A percentile compares a stretch with the other conserved stretches of the same genome.
Evolutionary conservation across 169 alveolate genomes (phyloP).

Genomic region (Cryptosporidium parvum): DNA sequence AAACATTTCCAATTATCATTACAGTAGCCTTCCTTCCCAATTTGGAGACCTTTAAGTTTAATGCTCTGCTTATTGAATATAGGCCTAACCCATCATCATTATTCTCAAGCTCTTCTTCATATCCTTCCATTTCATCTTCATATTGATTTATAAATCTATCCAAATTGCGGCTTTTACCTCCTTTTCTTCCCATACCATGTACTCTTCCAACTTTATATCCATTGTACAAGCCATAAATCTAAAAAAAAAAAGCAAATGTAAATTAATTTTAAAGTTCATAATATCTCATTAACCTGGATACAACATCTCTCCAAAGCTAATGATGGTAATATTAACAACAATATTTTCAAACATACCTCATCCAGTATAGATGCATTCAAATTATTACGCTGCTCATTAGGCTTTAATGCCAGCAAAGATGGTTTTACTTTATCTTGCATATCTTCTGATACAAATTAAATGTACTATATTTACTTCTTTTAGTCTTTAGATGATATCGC

Average conservation of each 20-base stretch:
- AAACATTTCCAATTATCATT: slow-evolving; percentile 84
- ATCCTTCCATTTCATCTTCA: not conserved
- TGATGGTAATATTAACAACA: not conserved
- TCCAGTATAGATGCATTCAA: slow-evolving; percentile 53
- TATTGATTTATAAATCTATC: not conserved
- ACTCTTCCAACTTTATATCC: slow-evolving; percentile 4
- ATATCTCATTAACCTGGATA: not conserved
- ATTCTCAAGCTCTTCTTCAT: not conserved
- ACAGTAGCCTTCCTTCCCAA: slow-evolving; percentile 79
- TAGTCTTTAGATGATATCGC: not conserved
- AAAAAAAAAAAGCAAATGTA: not conserved
- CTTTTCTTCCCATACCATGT: not conserved
- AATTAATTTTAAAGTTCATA: not conserved
- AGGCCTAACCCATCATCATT: slow-evolving; percentile 9
- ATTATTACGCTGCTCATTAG: slow-evolving; percentile 10
- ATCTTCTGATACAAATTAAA: not conserved
- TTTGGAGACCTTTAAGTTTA: slow-evolving; percentile 25
- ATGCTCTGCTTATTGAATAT: slow-evolving; percentile 26
- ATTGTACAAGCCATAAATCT: slow-evolving; percentile 43
- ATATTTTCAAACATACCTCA: slow-evolving; percentile 53
- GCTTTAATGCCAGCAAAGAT: slow-evolving; percentile 18
- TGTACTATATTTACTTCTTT: too few species aligned
- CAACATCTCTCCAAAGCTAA: not conserved
- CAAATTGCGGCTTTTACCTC: not conserved
- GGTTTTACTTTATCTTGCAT: slow-evolving; percentile 12